phyloP scores from a whole-genome alignment of 73 alveolate genomes.

The Blepharisma stoltei region DNA sequence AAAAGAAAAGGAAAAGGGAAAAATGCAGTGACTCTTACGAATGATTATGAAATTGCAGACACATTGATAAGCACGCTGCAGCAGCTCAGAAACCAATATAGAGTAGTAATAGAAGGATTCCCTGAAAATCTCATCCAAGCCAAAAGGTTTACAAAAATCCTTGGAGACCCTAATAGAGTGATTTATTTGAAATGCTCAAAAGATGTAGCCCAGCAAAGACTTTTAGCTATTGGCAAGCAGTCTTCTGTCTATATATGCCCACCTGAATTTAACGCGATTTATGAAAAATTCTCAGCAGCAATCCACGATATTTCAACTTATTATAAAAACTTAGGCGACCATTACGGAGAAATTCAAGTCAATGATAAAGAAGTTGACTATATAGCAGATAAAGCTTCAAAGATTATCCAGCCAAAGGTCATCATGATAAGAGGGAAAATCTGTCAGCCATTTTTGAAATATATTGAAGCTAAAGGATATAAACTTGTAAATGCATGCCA shows the following conservation, averaged over 20 bases:
- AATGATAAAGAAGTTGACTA: constrained; percentile 35
- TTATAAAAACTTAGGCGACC: constrained; percentile 31
- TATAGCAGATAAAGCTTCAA: constrained; percentile 24
- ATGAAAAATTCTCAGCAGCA: constrained; percentile 40
- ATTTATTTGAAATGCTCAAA: constrained; percentile 51
- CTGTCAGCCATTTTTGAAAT: not conserved
- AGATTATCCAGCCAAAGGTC: constrained; percentile 42
- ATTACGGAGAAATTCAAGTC: constrained; percentile 44
- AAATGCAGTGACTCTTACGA: constrained; percentile 32
- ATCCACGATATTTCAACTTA: constrained; percentile 32
- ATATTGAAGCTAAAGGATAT: not conserved
- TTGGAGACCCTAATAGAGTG: constrained; percentile 46
- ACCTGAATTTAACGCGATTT: constrained; percentile 29
- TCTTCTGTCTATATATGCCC: constrained; percentile 43
- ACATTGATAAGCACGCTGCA: constrained; percentile 47
- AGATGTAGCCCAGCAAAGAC: constrained; percentile 61
- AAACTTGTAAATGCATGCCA: constrained; percentile 3
- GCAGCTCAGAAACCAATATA: constrained; percentile 50
- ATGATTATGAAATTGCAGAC: constrained; percentile 45
- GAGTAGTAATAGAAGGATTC: constrained; percentile 75
- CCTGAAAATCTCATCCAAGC: constrained; percentile 75
- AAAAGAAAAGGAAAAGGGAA: constrained; percentile 37
- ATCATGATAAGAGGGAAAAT: constrained; percentile 41
- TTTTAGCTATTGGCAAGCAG: constrained; percentile 45
- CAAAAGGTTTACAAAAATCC: constrained; percentile 53